Conservation (phyloP, 2,329 filamentous ascomycete species). For the Macroventuria anomochaeta region DNA sequence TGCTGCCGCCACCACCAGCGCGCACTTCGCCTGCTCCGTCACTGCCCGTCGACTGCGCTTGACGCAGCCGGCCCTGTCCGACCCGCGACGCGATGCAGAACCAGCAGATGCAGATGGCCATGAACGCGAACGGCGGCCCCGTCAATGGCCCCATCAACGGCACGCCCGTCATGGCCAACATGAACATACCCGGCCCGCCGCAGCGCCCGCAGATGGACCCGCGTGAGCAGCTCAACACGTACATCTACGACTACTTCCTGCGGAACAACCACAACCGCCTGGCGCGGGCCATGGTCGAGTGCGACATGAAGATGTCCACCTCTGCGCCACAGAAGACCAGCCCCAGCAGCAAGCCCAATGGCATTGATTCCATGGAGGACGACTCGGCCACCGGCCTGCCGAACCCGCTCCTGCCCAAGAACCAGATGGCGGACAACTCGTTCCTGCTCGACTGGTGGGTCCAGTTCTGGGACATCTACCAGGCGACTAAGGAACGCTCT, state of each 20-base stretch:
- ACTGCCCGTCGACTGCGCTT: slow-evolving; percentile 8
- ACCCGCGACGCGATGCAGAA: slow-evolving; percentile 45
- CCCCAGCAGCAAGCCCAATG: slow-evolving; percentile 70
- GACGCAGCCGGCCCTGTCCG: slow-evolving; percentile 21
- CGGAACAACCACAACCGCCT: slow-evolving; percentile 84
- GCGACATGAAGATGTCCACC: slow-evolving; percentile 64
- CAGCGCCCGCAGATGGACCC: slow-evolving; percentile 44
- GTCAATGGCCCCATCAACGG: slow-evolving; percentile 72
- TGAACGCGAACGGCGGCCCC: slow-evolving; percentile 67
- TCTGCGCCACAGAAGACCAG: slow-evolving; percentile 65
- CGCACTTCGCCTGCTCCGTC: slow-evolving; percentile 1
- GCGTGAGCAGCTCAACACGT: slow-evolving; percentile 74
- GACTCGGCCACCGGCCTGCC: slow-evolving; percentile 87
- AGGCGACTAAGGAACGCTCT: slow-evolving; percentile 71
- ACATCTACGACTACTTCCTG: slow-evolving; percentile 91
- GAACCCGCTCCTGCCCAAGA: slow-evolving; percentile 68
- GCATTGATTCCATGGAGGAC: slow-evolving; percentile 77
- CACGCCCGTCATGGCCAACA: slow-evolving; percentile 71
- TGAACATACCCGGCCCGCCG: slow-evolving; percentile 36
- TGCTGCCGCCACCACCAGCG: background rate
- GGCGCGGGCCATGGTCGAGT: slow-evolving; percentile 67
- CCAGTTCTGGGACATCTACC: slow-evolving; percentile 95
- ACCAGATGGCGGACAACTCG: slow-evolving; percentile 70
- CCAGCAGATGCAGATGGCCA: slow-evolving; percentile 70
- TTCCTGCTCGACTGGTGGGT: slow-evolving; percentile 99